A percentile compares a stretch with the other conserved stretches of the same genome.
Conservation (phyloP, 257 asterid genomes). For the Osmanthus fragrans region DNA sequence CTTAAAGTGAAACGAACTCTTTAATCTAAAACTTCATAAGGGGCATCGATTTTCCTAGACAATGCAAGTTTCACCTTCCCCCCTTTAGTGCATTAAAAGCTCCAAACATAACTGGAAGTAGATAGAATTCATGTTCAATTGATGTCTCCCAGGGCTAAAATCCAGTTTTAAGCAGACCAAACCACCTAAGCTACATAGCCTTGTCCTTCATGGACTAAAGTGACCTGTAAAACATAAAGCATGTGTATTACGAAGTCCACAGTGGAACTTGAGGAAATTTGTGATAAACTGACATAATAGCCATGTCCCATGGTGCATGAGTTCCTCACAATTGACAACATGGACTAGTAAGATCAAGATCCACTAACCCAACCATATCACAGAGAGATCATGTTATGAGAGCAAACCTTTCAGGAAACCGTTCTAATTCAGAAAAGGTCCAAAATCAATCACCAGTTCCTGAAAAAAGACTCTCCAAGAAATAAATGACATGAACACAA, state of each 20-base stretch:
- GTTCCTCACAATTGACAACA: not conserved
- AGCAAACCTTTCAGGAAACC: not conserved
- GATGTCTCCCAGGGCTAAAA: not conserved
- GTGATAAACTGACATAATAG: not conserved
- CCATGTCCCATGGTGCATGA: not conserved
- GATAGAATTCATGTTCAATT: not conserved
- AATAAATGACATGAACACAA: not conserved
- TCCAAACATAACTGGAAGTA: not conserved
- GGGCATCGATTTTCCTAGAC: not conserved
- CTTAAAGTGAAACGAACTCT: not conserved
- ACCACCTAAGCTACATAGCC: not conserved
- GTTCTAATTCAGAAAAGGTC: not conserved
- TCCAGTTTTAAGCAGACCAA: not conserved
- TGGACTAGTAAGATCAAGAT: not conserved
- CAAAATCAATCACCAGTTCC: not conserved
- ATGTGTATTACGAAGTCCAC: not conserved
- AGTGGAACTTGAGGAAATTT: not conserved
- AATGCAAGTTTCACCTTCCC: not conserved
- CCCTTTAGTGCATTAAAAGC: not conserved
- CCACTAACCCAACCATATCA: not conserved
- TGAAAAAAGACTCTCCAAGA: not conserved
- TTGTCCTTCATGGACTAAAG: not conserved
- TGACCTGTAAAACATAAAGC: not conserved
- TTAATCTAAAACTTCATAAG: not conserved
- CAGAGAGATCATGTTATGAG: not conserved